Evolutionary conservation across 2,329 filamentous ascomycete genomes (phyloP).

Genomic region (Atkinsonella hypoxylon): DNA sequence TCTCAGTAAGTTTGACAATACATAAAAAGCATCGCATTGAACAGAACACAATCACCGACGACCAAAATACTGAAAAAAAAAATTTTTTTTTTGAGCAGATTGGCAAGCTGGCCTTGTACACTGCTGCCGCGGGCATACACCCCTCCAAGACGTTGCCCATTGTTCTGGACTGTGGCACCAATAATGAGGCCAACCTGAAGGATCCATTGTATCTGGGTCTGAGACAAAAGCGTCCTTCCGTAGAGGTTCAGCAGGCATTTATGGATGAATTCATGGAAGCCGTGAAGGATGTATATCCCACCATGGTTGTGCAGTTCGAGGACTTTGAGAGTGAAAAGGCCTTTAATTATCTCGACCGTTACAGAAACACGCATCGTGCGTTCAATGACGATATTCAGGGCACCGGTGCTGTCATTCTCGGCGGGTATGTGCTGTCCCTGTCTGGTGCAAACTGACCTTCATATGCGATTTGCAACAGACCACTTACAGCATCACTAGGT

Average conservation of each 20-base stretch:
- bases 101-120: conserved; percentile 92
- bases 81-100: conserved; percentile 41
- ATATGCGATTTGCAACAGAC: not conserved
- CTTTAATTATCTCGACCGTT: conserved; percentile 84
- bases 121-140: conserved; percentile 86
- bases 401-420: conserved; percentile 88
- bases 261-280: conserved; percentile 97
- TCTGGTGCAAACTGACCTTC: no score
- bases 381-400: conserved; percentile 99
- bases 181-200: conserved; percentile 53
- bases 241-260: conserved; percentile 75
- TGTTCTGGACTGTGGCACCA: conserved; percentile 54
- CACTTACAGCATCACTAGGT: conserved; percentile 41
- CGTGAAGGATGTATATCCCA: conserved; percentile 57
- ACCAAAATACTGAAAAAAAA: conserved; percentile 1
- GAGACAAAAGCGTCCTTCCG: conserved; percentile 65
- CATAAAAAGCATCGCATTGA: not conserved
- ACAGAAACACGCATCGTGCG: conserved; percentile 79
- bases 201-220: conserved; percentile 82
- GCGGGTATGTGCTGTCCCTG: conserved; percentile 41
- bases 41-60: not conserved
- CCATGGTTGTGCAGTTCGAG: conserved; percentile 80
- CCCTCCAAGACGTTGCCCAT: conserved; percentile 71
- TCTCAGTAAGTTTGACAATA: conserved; percentile 52
- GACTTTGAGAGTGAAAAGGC: conserved; percentile 91